Base-by-base conservation (phyloP, 768 basidiomycete genomes). In the Hygrophoropsis aurantiaca region DNA sequence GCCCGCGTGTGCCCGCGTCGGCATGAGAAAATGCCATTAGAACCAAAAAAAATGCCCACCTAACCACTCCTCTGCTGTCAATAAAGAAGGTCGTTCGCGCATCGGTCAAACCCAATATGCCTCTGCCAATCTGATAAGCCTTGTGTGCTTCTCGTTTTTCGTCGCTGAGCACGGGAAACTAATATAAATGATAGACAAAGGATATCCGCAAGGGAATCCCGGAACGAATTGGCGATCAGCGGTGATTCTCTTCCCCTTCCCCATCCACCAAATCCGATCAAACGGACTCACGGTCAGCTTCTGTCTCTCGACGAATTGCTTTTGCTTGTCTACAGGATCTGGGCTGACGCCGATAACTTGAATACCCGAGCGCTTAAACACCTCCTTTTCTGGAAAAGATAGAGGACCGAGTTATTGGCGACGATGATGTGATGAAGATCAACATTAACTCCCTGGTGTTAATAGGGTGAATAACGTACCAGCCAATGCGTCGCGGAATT, bases 91-190 rank as follows among this genome's bases (percentile, higher is more conserved):
- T 93, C 26, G 81, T 78, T 11, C 91, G 78, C 4, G 80, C 78
- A 34, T 79, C 74, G 0, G 69, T 68, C 11, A 92, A 51, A 15
- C 91, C 90, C 23, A 91, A 61, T 52, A 92, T 54, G 1, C 80
- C 80, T 54, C 78, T 84, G 10, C 79, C 80, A n/a, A 90, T 74
- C 2, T 74, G 67, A 57, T 87, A 93, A 3, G 77, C 73, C 57
- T 82, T 80, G 53, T 82, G 74, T 3, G 77, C 82, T 46, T 75
- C 72, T 33, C 83, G 83, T 11, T 81, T 73, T 16, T 66, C 61
- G 54, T 94, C 91, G 55, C 86, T 89, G 55, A 94, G 67, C 19
- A 93, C 77, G 3, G 89, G 88, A 66, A 87, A 93, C 86, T 88
- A 34, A 33, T 5, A 32, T 15, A 27, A 34, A 38, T 18, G 20